Percentiles rank a stretch among this genome's conserved stretches.
Conservation (phyloP, 352 stramenopile genomes). For the Blastocystis sp. region DNA sequence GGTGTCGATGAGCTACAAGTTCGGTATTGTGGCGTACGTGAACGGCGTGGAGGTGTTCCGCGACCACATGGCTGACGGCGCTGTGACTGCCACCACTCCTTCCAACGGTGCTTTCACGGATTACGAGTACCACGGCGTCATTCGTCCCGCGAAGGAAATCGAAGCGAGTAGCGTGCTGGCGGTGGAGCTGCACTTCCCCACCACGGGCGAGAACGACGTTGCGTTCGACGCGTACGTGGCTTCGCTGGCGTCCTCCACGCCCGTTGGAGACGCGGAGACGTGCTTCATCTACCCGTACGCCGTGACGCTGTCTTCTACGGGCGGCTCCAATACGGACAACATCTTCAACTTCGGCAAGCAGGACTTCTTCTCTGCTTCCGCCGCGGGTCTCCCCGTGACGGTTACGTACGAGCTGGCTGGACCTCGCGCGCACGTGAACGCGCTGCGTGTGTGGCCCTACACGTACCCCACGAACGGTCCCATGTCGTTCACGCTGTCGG, state of each 20-base stretch:
- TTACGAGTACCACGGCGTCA: background rate
- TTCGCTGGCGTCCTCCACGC: too few relatives aligned
- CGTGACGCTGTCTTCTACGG: background rate
- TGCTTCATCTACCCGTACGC: background rate
- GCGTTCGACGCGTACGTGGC: too few relatives aligned
- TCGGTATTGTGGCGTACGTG: background rate
- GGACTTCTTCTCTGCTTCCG: background rate
- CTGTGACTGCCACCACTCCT: background rate
- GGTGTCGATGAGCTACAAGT: background rate
- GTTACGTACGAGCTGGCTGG: background rate
- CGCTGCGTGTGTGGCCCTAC: slow-evolving; percentile 14
- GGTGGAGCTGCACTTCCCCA: background rate
- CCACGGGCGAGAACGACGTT: background rate
- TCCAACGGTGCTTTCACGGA: background rate
- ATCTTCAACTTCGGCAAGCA: slow-evolving; percentile 25
- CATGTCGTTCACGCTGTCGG: background rate
- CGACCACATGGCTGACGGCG: background rate
- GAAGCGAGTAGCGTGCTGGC: background rate
- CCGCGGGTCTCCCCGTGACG: background rate
- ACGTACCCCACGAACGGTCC: background rate
- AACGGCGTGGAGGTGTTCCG: slow-evolving; percentile 6
- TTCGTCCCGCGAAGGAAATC: background rate
- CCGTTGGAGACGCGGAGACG: background rate
- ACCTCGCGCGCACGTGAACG: slow-evolving; percentile 17
- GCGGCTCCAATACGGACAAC: slow-evolving; percentile 9